Evolutionary conservation across 176 grass and related monocot genomes (phyloP).

Genomic region (Dactylis glomerata): DNA sequence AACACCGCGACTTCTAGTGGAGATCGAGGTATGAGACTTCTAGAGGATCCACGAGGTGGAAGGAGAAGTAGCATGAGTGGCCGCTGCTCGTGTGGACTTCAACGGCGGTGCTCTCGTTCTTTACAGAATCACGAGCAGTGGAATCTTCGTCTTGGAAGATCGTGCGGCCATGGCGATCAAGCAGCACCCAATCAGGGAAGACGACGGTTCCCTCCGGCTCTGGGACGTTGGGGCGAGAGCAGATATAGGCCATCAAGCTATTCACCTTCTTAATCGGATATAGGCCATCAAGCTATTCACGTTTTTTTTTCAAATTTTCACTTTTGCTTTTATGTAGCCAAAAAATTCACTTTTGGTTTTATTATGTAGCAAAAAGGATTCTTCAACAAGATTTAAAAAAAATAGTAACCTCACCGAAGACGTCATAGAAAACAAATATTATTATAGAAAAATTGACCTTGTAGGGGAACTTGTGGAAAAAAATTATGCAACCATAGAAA

Average conservation of each 20-base stretch:
- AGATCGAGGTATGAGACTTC: background rate
- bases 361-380: no score
- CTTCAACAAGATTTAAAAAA: no score
- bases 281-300: no score
- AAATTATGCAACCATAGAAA: no score
- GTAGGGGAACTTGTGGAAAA: no score
- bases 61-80: background rate
- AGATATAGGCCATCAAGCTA: background rate
- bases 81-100: background rate
- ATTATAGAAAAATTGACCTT: no score
- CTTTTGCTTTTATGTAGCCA: no score
- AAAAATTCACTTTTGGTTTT: no score
- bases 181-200: background rate
- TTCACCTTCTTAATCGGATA: no score
- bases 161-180: background rate
- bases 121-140: background rate
- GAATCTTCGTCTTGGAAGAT: background rate
- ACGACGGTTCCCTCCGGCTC: background rate
- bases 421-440: no score
- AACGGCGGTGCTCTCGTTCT: background rate
- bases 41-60: background rate
- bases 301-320: no score
- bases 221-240: background rate
- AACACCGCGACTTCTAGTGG: background rate
- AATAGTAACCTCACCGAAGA: no score